These are phyloP conservation scores for Setaria viridis DNA, from an alignment of 202 grass and related monocot genomes.

Conservation along the genomic window DNA sequence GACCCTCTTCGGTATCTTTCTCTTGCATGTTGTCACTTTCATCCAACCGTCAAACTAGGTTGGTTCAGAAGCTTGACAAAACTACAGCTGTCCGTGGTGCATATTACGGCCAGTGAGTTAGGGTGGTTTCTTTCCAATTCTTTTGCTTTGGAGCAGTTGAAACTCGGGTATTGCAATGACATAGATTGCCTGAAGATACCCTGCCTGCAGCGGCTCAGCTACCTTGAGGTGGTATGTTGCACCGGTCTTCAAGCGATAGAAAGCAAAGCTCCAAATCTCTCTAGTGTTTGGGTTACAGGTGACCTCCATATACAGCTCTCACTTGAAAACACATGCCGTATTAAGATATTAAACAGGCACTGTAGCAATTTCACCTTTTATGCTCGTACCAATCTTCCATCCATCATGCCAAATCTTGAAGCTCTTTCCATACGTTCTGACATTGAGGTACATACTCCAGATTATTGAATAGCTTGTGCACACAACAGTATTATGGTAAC, in stretches of 20 bases:
- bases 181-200: constrained; percentile 3
- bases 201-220: neutral
- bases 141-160: neutral
- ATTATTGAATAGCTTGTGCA: neutral
- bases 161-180: neutral
- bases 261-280: constrained; percentile 12
- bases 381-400: neutral
- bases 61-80: constrained; percentile 19
- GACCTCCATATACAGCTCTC: neutral
- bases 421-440: neutral
- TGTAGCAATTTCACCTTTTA: neutral
- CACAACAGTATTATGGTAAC: neutral
- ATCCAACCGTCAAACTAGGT: neutral
- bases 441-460: neutral
- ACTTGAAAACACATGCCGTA: neutral
- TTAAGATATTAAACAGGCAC: neutral
- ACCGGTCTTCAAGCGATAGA: neutral
- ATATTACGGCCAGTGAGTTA: neutral
- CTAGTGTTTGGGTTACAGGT: neutral
- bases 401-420: constrained; percentile 10
- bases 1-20: neutral
- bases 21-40: neutral
- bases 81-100: neutral
- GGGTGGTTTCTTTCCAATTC: neutral
- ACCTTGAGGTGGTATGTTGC: neutral